These are phyloP conservation scores for Samsoniella hepiali DNA, from an alignment of 2,329 filamentous ascomycete genomes.

Conservation along the genomic window DNA sequence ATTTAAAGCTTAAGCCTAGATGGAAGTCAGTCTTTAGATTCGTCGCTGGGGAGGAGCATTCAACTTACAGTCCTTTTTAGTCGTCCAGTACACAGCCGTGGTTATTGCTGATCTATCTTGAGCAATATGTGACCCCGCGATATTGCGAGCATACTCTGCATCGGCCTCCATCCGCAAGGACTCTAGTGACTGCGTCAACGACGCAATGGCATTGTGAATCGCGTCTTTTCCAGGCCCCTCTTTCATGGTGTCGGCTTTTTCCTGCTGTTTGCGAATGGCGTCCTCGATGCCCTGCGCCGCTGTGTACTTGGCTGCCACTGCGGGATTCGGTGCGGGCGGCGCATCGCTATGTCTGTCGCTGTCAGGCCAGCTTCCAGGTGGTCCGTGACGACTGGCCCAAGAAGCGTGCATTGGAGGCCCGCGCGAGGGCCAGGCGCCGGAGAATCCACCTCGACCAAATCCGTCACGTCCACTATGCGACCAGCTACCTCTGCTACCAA, in stretches of 20 bases:
- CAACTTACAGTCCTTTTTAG: conserved; percentile 10
- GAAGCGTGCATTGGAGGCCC: not conserved
- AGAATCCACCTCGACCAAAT: conserved; percentile 12
- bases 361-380: conserved; percentile 35
- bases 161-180: conserved; percentile 43
- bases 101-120: not conserved
- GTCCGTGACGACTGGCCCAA: not conserved
- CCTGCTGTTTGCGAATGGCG: conserved; percentile 16
- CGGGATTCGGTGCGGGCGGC: conserved; percentile 23
- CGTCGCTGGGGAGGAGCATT: not conserved
- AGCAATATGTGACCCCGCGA: conserved; percentile 29
- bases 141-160: conserved; percentile 44
- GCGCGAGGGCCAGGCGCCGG: conserved; percentile 14
- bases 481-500: not conserved
- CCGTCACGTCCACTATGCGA: not conserved
- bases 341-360: conserved; percentile 12
- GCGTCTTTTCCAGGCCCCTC: conserved; percentile 26
- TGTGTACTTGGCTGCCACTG: conserved; percentile 36
- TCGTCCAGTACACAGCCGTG: not conserved
- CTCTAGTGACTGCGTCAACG: conserved; percentile 38
- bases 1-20: not conserved
- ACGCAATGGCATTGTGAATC: conserved; percentile 36
- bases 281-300: conserved; percentile 34
- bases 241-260: conserved; percentile 31
- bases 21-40: not conserved